Percentiles rank a stretch among this genome's conserved stretches.
These are phyloP conservation scores for Eucalyptus regnans DNA, from an alignment of 345 rosid genomes.

Conservation along the genomic window DNA sequence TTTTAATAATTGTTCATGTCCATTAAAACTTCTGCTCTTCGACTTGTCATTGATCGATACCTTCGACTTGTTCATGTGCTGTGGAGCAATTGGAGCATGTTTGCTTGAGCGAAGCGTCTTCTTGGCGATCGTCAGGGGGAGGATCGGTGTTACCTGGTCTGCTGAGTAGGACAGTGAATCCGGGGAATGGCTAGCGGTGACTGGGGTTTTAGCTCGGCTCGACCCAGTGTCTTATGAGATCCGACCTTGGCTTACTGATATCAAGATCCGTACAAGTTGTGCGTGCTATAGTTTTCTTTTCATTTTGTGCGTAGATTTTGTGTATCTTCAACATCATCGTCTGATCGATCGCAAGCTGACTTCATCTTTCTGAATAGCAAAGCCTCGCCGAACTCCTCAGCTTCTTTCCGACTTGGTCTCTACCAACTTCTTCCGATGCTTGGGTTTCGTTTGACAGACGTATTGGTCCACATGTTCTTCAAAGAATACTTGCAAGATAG, in stretches of 20 bases:
- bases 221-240: no score
- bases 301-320: not conserved
- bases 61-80: not conserved
- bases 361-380: not conserved
- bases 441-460: not conserved
- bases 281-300: not conserved
- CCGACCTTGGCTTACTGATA: not conserved
- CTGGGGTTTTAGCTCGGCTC: no score
- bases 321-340: not conserved
- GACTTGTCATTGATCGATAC: not conserved
- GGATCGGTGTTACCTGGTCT: no score
- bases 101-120: not conserved
- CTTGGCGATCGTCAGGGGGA: not conserved
- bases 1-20: no score
- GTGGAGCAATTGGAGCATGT: not conserved
- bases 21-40: no score
- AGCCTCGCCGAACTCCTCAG: not conserved
- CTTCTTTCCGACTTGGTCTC: not conserved
- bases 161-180: no score
- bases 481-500: not conserved
- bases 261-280: not conserved
- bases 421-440: not conserved
- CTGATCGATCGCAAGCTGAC: fast-evolving
- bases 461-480: not conserved
- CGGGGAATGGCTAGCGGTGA: no score